Percentiles rank a stretch among this genome's conserved stretches.
Conservation (phyloP, 305 asterid species). For the Fraxinus albicans region DNA sequence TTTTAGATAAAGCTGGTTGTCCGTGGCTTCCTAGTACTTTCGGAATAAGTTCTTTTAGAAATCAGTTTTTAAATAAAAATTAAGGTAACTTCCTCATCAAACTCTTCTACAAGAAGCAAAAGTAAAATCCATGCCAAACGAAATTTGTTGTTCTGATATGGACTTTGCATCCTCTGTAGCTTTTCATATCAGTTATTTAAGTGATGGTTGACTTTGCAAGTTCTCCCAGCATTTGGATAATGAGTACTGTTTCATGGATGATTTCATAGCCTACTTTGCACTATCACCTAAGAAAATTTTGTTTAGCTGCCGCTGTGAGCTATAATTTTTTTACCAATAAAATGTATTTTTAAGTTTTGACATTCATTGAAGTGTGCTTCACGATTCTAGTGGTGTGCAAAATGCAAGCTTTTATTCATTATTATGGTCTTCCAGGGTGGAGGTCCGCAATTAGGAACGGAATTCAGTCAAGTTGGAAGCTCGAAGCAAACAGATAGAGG, state of each 20-base stretch:
- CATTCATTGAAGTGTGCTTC: neutral
- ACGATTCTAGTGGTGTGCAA: conserved; percentile 14
- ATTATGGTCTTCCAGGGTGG: conserved; percentile 54
- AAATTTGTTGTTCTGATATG: neutral
- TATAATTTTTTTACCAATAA: neutral
- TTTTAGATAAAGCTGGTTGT: neutral
- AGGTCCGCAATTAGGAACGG: conserved; percentile 69
- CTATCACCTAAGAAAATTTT: neutral
- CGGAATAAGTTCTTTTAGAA: neutral
- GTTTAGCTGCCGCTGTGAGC: neutral
- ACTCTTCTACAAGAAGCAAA: neutral
- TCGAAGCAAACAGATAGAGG: conserved; percentile 70
- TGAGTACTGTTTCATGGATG: neutral
- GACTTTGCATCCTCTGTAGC: neutral
- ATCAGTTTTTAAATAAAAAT: neutral
- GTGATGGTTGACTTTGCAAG: neutral
- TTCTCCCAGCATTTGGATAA: neutral
- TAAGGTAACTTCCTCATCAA: neutral
- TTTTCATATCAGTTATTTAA: neutral
- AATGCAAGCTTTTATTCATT: conserved; percentile 19
- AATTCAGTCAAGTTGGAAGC: conserved; percentile 69
- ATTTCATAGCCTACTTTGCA: neutral
- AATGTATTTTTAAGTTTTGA: conserved; percentile 1
- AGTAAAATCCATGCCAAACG: neutral
- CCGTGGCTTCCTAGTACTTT: neutral